These are phyloP conservation scores for Ogataea wickerhamii DNA, from an alignment of 805 yeast species.

Conservation along the genomic window DNA sequence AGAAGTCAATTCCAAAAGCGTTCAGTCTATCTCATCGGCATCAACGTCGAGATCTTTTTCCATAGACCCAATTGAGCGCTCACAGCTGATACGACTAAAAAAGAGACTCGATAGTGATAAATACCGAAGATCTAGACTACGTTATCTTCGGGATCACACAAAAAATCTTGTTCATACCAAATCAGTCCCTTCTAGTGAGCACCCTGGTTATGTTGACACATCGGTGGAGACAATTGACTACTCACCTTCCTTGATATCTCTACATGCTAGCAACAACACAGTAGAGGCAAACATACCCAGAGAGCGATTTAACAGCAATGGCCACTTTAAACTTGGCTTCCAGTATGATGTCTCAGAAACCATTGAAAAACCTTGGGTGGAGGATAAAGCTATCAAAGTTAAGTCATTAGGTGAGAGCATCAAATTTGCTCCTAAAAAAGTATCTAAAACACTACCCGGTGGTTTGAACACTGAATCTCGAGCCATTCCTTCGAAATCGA, in stretches of 20 bases:
- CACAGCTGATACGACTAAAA: slow-evolving; percentile 30
- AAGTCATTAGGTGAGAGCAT: slow-evolving; percentile 21
- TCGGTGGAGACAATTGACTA: slow-evolving; percentile 21
- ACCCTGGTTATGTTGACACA: slow-evolving; percentile 21
- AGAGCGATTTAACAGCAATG: slow-evolving; percentile 24
- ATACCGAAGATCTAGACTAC: slow-evolving; percentile 45
- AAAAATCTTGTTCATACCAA: slow-evolving; percentile 22
- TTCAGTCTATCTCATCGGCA: slow-evolving; percentile 1
- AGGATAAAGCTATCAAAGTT: slow-evolving; percentile 1
- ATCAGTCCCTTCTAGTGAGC: slow-evolving; percentile 7
- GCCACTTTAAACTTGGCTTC: slow-evolving; percentile 21
- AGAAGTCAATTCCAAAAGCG: slow-evolving; percentile 3
- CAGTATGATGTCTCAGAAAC: slow-evolving; percentile 15
- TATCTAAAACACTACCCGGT: slow-evolving; percentile 13
- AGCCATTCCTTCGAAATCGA: slow-evolving; percentile 3
- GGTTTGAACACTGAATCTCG: not conserved
- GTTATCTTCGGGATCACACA: slow-evolving; percentile 36
- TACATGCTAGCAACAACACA: slow-evolving; percentile 3
- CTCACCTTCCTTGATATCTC: slow-evolving; percentile 8
- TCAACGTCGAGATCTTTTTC: slow-evolving; percentile 9
- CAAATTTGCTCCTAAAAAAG: slow-evolving; percentile 20
- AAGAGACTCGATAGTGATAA: slow-evolving; percentile 40
- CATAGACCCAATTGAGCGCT: slow-evolving; percentile 33
- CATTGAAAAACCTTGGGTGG: slow-evolving; percentile 2
- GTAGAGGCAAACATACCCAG: slow-evolving; percentile 14